phyloP scores from a whole-genome alignment of 306 rosid species.

The Ziziphus jujuba region DNA sequence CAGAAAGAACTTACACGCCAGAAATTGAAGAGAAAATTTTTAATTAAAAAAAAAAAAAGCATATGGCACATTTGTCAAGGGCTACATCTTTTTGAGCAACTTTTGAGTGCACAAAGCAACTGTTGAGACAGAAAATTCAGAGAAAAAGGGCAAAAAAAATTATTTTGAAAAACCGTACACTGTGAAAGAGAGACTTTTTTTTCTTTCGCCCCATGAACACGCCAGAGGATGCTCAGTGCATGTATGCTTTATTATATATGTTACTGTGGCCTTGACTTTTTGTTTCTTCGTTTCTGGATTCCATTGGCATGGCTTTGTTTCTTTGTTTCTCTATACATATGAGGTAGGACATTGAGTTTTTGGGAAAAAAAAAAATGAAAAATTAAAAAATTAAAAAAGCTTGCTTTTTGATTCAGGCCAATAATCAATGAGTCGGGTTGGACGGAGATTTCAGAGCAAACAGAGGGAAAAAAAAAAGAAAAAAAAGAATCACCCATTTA shows the following conservation, averaged over 20 bases:
- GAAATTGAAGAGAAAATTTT: too few species aligned
- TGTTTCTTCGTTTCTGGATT: conserved; percentile 11
- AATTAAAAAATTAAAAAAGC: too few species aligned
- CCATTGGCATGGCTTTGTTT: not conserved
- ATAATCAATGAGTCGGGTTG: conserved; percentile 28
- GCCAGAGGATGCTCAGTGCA: conserved; percentile 14
- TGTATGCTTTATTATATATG: conserved; percentile 24
- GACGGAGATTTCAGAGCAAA: too few species aligned
- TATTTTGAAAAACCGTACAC: not conserved
- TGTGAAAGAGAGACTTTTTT: not conserved
- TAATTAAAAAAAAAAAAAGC: not conserved
- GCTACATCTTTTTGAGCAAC: conserved; percentile 18
- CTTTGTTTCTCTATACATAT: not conserved
- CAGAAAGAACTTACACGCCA: conserved; percentile 13
- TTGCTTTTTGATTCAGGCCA: too few species aligned
- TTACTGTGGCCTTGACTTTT: conserved; percentile 38
- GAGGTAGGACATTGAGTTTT: not conserved
- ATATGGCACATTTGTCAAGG: conserved; percentile 30
- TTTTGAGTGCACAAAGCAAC: conserved; percentile 14
- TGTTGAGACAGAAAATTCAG: not conserved
- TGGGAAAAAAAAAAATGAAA: too few species aligned
- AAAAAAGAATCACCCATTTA: conserved; percentile 23
- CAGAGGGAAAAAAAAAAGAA: not conserved
- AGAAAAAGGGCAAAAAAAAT: not conserved
- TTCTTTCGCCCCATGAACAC: conserved; percentile 15